These are phyloP conservation scores for Paspalum notatum DNA, from an alignment of 176 grass and related monocot genomes.

Conservation along the genomic window DNA sequence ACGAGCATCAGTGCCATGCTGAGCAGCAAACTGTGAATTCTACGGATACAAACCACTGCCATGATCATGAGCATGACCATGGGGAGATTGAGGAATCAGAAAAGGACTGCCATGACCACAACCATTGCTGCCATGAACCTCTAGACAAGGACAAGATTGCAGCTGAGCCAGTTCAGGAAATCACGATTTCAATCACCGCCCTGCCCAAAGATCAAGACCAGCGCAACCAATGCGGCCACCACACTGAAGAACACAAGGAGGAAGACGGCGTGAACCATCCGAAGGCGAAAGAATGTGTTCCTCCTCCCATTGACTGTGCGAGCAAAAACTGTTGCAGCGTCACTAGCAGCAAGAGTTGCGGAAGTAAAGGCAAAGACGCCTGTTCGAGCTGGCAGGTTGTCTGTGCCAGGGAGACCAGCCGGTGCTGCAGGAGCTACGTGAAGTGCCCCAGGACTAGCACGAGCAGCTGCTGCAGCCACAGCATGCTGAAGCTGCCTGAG, in stretches of 20 bases:
- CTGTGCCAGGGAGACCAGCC: conserved; percentile 36
- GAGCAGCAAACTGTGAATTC: conserved; percentile 29
- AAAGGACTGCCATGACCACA: conserved; percentile 39
- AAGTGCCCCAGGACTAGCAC: conserved; percentile 34
- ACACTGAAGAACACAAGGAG: conserved; percentile 26
- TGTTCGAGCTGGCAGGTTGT: conserved; percentile 48
- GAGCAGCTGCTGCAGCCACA: conserved; percentile 63
- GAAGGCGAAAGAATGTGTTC: neutral
- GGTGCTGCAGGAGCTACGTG: conserved; percentile 67
- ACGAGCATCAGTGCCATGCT: conserved; percentile 45
- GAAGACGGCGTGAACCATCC: conserved; percentile 2
- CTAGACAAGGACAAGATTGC: conserved; percentile 9
- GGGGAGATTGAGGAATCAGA: conserved; percentile 39
- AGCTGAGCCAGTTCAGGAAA: conserved; percentile 37
- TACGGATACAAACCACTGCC: conserved; percentile 38
- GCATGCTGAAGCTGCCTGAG: conserved; percentile 65
- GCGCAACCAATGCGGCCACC: conserved; percentile 19
- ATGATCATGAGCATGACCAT: conserved; percentile 42
- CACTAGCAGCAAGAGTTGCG: neutral
- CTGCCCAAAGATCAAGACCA: conserved; percentile 30
- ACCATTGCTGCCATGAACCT: conserved; percentile 55
- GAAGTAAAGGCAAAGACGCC: conserved; percentile 38
- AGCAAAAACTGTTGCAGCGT: conserved; percentile 39
- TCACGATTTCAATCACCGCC: conserved; percentile 32
- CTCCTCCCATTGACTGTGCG: neutral